Base-by-base conservation (phyloP, 2,329 filamentous ascomycete genomes). In the Ramularia collo-cygni region DNA sequence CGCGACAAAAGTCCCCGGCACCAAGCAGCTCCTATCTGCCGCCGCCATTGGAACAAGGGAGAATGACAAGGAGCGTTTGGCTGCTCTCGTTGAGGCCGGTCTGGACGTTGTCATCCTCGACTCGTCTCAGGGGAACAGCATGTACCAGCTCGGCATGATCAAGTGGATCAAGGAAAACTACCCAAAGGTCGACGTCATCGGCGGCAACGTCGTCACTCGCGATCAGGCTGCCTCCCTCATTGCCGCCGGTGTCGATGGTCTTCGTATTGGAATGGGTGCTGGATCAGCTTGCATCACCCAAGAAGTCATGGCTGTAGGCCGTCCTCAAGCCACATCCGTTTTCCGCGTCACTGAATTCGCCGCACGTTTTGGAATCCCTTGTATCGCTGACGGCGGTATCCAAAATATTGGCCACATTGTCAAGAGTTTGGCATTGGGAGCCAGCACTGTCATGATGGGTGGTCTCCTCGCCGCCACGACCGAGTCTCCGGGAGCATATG, bases 361-460 rank as follows among this genome's bases (percentile, higher is more conserved):
- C 37, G 84, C 84, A 42, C 82, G 81, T 53, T 98, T 98, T 59
- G 92, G 93, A 47, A 89, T 98, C 53, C 92, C 92, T 42, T 96
- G 90, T 69, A 96, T 98, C 61, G 92, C 92, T 44, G 92, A 98
- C 58, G 92, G 92, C 57, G 92, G 92, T 68, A 85, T 98, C 55
- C 92, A 98, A 69, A 98, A 98, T 61, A 85, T 98, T 52, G 92
- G 92, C 40, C 93, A 98, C 72, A 95, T 98, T 53, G 92, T 98
- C 67, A 98, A 98, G 77, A 90, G 89, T 63, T 81, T 98, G 52
- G 83, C 92, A 33, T 81, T 98, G 50, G 92, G 92, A 54, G 92
- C 92, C 43, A 87, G 85, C 32, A 93, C 89, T 27, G 83, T 98
- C 64, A 98, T 98, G 92, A 98, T 98, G 92, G 92, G 92, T 58